phyloP scores from a whole-genome alignment of 345 rosid species.

The Hypericum androsaemum region DNA sequence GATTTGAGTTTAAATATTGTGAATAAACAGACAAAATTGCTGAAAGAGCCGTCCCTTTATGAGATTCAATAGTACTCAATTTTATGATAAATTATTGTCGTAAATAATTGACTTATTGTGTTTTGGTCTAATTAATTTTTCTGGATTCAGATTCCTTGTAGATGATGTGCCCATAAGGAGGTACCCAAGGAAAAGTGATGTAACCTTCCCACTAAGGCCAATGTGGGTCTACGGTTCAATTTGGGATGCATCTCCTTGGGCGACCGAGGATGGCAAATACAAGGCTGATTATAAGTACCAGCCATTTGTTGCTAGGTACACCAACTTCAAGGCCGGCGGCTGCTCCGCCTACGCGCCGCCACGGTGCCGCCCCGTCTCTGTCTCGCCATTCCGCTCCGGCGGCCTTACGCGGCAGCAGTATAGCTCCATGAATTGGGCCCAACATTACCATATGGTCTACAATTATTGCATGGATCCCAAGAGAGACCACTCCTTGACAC shows the following conservation, averaged over 20 bases:
- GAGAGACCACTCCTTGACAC: constrained; percentile 76
- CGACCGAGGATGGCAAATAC: constrained; percentile 92
- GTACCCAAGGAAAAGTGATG: constrained; percentile 64
- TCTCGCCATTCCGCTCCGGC: constrained; percentile 62
- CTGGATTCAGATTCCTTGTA: constrained; percentile 59
- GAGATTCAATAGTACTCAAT: too few relatives aligned
- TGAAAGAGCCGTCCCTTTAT: too few relatives aligned
- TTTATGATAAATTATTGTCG: too few relatives aligned
- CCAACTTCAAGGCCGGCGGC: constrained; percentile 62
- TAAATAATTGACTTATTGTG: background rate
- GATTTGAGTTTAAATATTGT: too few relatives aligned
- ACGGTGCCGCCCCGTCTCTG: constrained; percentile 56
- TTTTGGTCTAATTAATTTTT: background rate
- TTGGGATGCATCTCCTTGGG: constrained; percentile 99
- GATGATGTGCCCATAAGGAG: constrained; percentile 93
- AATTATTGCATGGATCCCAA: constrained; percentile 68
- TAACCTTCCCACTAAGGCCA: constrained; percentile 82
- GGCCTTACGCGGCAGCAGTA: constrained; percentile 53
- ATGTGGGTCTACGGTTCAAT: constrained; percentile 97
- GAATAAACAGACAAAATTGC: too few relatives aligned
- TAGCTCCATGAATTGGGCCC: constrained; percentile 77
- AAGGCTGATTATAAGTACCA: constrained; percentile 82
- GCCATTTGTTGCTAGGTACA: constrained; percentile 68
- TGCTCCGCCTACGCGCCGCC: constrained; percentile 63
- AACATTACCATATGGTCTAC: constrained; percentile 50